A percentile compares a stretch with the other conserved stretches of the same genome.
phyloP scores from a whole-genome alignment of 768 basidiomycete species.

The Phlebiopsis flavidoalba region DNA sequence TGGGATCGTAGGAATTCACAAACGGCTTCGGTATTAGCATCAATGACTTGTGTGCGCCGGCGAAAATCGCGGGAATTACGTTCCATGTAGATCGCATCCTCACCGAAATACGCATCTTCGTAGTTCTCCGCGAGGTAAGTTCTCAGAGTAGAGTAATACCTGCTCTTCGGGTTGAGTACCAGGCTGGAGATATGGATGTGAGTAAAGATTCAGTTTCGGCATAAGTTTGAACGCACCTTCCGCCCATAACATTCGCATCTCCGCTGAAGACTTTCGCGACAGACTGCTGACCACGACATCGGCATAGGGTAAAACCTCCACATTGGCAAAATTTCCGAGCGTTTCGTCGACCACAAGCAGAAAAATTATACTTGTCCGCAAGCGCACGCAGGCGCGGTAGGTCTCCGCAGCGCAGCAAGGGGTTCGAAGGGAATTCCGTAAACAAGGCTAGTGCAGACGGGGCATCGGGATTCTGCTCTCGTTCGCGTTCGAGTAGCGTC shows the following conservation, averaged over 20 bases:
- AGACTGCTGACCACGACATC: constrained; percentile 91
- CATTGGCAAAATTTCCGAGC: constrained; percentile 91
- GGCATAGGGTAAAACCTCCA: constrained; percentile 79
- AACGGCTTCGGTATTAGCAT: constrained; percentile 75
- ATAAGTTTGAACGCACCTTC: constrained; percentile 57
- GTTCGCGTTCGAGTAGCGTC: constrained; percentile 46
- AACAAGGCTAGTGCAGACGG: constrained; percentile 78
- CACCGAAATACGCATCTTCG: constrained; percentile 84
- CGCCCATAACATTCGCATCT: constrained; percentile 94
- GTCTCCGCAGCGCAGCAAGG: constrained; percentile 82
- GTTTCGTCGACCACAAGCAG: constrained; percentile 91
- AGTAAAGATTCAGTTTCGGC: background rate
- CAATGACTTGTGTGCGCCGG: constrained; percentile 68
- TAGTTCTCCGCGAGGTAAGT: constrained; percentile 49
- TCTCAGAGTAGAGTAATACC: constrained; percentile 66
- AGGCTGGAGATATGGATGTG: constrained; percentile 44
- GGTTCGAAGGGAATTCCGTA: constrained; percentile 95
- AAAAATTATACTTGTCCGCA: constrained; percentile 86
- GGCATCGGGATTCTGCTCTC: constrained; percentile 30
- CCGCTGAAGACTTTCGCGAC: constrained; percentile 95
- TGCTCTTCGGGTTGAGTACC: constrained; percentile 76
- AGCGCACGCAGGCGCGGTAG: constrained; percentile 67
- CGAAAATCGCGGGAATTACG: constrained; percentile 94
- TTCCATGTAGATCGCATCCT: constrained; percentile 96
- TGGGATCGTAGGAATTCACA: constrained; percentile 72